Base-by-base conservation (phyloP, 1,139 yeast species). In the Geotrichum armillariae region DNA sequence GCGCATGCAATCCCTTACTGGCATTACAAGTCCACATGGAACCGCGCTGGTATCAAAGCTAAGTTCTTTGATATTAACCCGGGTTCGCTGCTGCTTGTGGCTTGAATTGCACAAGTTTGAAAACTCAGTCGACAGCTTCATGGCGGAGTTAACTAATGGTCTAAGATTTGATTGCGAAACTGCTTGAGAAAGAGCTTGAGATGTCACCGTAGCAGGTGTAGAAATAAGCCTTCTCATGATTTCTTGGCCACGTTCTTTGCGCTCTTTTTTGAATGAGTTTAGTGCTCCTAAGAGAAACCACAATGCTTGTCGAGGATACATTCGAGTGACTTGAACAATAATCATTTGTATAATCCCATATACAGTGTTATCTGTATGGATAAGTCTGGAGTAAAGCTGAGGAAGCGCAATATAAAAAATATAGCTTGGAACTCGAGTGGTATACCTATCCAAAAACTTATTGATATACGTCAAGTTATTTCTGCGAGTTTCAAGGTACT, bases 391-490 rank as follows among this genome's bases (percentile, higher is more conserved):
- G 12, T 93, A 69, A 34, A 94, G 69, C 65, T 93, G 98, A 0
- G 98, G 87, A 25, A 93, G 73, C 0, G 91, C 95, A 1, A 93
- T 77, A 63, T 87, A 91, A 85, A 96, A 88, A 22, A 88, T 74
- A 47, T 83, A 83, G 18, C 75, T 72, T 2, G 82, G 74, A 16
- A 84, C 78, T 34, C 70, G 70, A 1, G 70, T 67, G 37, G 79
- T 66, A 47, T 73, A 73, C 41, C 74, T 70, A 18, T 63, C 61
- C 53, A 76, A 65, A 31, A 65, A 71, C 60, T 53, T 76, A 43
- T 66, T 63, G 47, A 66, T 60, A 3, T 51, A 44, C n/a, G 47
- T 51, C 44, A 63, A 42, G 29, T 47, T 49, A 32, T 39, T 50
- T 48, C 58, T 56, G 46, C 66, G 56, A 17, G 53, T 51, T 21